Conservation (phyloP, 768 basidiomycete genomes). For the Gloeopeniophorella convolvens region DNA sequence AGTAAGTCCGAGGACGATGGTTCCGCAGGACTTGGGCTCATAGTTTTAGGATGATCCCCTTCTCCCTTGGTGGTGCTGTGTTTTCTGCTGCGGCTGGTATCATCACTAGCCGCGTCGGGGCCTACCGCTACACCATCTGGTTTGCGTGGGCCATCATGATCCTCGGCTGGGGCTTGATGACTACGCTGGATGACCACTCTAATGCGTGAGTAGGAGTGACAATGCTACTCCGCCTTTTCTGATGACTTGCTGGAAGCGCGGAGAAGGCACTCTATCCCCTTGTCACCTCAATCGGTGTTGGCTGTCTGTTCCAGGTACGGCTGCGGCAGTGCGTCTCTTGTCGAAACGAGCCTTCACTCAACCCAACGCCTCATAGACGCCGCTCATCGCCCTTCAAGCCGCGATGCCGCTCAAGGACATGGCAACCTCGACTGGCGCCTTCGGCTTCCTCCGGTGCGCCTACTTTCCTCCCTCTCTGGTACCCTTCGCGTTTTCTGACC, state of each 20-base stretch:
- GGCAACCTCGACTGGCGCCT: slow-evolving; percentile 72
- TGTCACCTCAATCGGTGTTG: slow-evolving; percentile 58
- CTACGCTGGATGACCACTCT: slow-evolving; percentile 52
- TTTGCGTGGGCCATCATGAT: slow-evolving; percentile 46
- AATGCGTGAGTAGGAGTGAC: slow-evolving; percentile 32
- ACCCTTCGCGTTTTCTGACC: slow-evolving; percentile 1
- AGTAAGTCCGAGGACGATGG: slow-evolving; percentile 32
- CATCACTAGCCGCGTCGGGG: slow-evolving; percentile 47
- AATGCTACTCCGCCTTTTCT: too few relatives aligned
- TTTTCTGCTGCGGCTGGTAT: slow-evolving; percentile 53
- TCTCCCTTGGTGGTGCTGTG: slow-evolving; percentile 52
- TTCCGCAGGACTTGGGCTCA: background rate
- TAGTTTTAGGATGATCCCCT: slow-evolving; percentile 69
- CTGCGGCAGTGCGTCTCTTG: too few relatives aligned
- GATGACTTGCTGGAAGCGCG: slow-evolving; percentile 36
- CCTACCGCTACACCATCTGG: slow-evolving; percentile 62
- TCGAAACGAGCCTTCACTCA: too few relatives aligned
- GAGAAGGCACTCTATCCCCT: slow-evolving; percentile 58
- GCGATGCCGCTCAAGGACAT: slow-evolving; percentile 86
- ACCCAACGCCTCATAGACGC: slow-evolving; percentile 46
- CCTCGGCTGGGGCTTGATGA: slow-evolving; percentile 70
- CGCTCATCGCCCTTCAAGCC: slow-evolving; percentile 71
- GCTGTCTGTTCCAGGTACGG: slow-evolving; percentile 52
- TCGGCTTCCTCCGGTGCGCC: slow-evolving; percentile 59
- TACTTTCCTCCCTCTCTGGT: background rate